These are phyloP conservation scores for Ophiocordyceps camponoti-saundersi DNA, from an alignment of 2,329 filamentous ascomycete genomes.

Conservation along the genomic window DNA sequence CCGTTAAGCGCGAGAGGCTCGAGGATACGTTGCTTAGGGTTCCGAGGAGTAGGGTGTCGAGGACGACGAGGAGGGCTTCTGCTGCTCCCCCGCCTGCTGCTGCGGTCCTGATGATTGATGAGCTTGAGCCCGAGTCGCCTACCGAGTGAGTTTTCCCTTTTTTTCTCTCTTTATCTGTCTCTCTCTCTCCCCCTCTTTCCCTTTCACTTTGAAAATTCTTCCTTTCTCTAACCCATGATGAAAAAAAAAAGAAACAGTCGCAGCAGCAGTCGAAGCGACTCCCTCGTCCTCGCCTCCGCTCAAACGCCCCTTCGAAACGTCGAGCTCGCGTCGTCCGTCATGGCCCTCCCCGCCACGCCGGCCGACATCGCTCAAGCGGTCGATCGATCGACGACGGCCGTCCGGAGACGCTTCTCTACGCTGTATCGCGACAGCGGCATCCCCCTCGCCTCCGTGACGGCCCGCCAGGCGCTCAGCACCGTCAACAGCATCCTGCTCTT, in stretches of 20 bases:
- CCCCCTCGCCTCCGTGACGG: conserved; percentile 43
- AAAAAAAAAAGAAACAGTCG: too few species aligned
- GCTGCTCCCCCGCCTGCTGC: background rate
- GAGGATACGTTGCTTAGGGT: conserved; percentile 17
- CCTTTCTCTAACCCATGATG: too few species aligned
- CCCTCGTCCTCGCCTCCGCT: conserved; percentile 13
- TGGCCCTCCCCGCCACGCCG: conserved; percentile 66
- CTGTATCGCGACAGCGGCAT: conserved; percentile 51
- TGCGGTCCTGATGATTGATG: background rate
- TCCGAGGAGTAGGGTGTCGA: conserved; percentile 28
- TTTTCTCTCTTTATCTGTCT: too few species aligned
- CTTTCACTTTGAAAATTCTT: too few species aligned
- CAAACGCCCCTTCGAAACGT: conserved; percentile 34
- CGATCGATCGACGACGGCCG: conserved; percentile 49
- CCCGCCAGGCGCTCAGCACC: conserved; percentile 56
- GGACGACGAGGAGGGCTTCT: conserved; percentile 10
- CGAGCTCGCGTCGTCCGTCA: conserved; percentile 35
- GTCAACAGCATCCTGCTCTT: conserved; percentile 55
- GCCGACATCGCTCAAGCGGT: conserved; percentile 60
- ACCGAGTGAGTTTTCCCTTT: too few species aligned
- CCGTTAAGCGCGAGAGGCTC: conserved; percentile 38
- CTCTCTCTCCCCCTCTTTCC: too few species aligned
- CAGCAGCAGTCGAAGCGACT: too few species aligned
- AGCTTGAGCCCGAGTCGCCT: background rate
- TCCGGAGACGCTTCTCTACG: conserved; percentile 48